Evolutionary conservation across 768 basidiomycete species (phyloP).

Genomic region (Macrolepiota dolichaula): DNA sequence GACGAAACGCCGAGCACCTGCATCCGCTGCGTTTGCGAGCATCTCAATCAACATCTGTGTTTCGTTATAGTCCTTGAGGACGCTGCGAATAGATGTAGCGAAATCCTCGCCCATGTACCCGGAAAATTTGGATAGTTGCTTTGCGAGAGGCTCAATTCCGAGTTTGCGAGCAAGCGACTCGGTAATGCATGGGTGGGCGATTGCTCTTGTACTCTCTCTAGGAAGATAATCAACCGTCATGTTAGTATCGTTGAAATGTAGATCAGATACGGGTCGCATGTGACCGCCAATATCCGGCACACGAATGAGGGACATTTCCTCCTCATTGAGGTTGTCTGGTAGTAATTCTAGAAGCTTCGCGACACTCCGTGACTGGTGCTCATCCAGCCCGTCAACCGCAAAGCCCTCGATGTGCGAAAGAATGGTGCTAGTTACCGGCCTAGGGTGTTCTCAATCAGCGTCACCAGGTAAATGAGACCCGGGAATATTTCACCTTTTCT

Average conservation of each 20-base stretch:
- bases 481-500: slow-evolving; percentile 27
- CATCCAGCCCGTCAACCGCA: background rate
- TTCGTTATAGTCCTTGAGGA: slow-evolving; percentile 37
- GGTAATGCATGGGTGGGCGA: slow-evolving; percentile 20
- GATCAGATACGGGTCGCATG: slow-evolving; percentile 25
- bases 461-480: background rate
- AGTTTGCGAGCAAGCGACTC: slow-evolving; percentile 29
- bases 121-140: slow-evolving; percentile 21
- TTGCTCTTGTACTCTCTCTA: slow-evolving; percentile 23
- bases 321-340: slow-evolving; percentile 4
- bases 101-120: slow-evolving; percentile 43
- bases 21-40: slow-evolving; percentile 53
- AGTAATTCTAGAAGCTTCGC: slow-evolving; percentile 3
- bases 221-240: too few relatives aligned
- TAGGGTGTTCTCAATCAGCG: slow-evolving; percentile 13
- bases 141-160: slow-evolving; percentile 27
- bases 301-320: slow-evolving; percentile 23
- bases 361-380: background rate
- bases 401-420: slow-evolving; percentile 19
- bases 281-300: slow-evolving; percentile 28
- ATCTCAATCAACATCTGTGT: slow-evolving; percentile 46
- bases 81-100: slow-evolving; percentile 37
- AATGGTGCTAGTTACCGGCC: slow-evolving; percentile 29
- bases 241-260: slow-evolving; percentile 39
- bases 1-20: slow-evolving; percentile 37